Evolutionary conservation across 148 eudicot genomes (phyloP), one percentile per base, ranked within the genome.

Genomic region (Heliosperma pusillum): DNA sequence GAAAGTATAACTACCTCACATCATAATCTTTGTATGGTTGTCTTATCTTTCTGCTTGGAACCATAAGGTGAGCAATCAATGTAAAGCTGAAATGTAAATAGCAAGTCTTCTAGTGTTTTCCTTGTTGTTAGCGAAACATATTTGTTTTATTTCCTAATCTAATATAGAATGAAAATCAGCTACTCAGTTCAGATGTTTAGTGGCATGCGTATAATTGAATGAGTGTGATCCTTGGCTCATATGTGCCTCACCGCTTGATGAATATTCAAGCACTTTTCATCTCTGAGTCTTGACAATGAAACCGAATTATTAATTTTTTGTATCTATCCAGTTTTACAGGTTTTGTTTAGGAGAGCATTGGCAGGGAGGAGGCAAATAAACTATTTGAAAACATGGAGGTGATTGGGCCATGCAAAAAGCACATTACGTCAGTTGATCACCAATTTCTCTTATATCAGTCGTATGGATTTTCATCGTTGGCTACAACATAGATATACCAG

Each of bases 281-380:
- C 36, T 33, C 36, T 26, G 3, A 7, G 12, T 20, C n/a, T 29
- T 42, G 71, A 12, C 50, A 33, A 33, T 13, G 24, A 12, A 57
- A 21, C 55, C 40, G 47, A 58, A 21, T 22, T 29, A 16, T 60
- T 63, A 25, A 24, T 17, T 24, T n/a, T n/a, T 73, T 15, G n/a
- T 19, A 29, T 62, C 7, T 74, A 13, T 21, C 61, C 69, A 63
- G 42, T 13, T 1, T 63, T 11, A 40, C 68, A 61, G 55, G 66
- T 63, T 74, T 63, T 74, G 40, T 13, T 5, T 44, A 22, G 68
- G 25, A 60, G 76, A 30, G 9, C 52, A 44, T 72, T 33, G 29
- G 13, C 44, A 55, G 16, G 25, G 29, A 36, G 53, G 36, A 27
- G 6, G 67, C 33, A 1, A 58, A 59, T 70, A 42, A 22, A 71